phyloP scores from a whole-genome alignment of 129 eudicot genomes.

The Dittrichia graveolens region DNA sequence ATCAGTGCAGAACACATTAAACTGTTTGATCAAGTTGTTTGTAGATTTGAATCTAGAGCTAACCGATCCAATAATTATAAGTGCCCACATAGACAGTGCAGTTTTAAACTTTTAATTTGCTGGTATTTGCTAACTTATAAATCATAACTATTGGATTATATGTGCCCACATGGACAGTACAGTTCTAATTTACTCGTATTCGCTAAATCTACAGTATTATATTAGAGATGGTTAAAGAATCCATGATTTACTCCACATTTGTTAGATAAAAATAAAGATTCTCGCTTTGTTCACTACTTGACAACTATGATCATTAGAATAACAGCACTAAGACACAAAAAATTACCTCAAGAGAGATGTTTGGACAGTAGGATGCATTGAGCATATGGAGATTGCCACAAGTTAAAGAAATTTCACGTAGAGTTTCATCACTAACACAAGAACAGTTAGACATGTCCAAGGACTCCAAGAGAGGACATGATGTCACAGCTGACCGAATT shows the following conservation, averaged over 20 bases:
- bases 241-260: not conserved
- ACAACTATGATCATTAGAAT: not conserved
- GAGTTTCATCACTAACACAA: slow-evolving; percentile 87
- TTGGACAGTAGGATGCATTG: slow-evolving; percentile 96
- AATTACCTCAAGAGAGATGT: slow-evolving; percentile 84
- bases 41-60: not conserved
- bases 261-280: slow-evolving; percentile 5
- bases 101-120: not conserved
- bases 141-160: not conserved
- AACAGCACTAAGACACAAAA: slow-evolving; percentile 1
- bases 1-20: slow-evolving; percentile 7
- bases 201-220: not conserved
- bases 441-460: slow-evolving; percentile 95
- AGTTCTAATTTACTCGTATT: not conserved
- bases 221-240: not conserved
- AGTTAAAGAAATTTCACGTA: slow-evolving; percentile 67
- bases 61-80: not conserved
- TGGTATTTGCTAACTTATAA: not conserved
- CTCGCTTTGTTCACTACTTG: not conserved
- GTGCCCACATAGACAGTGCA: not conserved
- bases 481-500: slow-evolving; percentile 79
- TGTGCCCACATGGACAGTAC: not conserved
- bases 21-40: slow-evolving; percentile 8
- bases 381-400: slow-evolving; percentile 68
- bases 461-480: slow-evolving; percentile 85